Conservation (phyloP, 345 rosid species). For the Eucalyptus marginata region DNA sequence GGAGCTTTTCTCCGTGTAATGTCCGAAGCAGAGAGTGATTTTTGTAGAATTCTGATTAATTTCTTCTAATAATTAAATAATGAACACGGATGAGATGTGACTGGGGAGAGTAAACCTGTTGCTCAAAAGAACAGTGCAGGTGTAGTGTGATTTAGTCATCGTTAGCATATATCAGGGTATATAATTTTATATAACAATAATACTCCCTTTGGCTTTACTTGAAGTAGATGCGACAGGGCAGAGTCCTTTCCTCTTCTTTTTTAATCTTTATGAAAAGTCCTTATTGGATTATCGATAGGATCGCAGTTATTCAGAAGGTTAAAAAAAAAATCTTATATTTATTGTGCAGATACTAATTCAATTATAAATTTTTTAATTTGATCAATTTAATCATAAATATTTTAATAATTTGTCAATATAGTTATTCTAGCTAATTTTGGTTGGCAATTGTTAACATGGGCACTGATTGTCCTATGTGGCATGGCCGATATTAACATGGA, state of each 20-base stretch:
- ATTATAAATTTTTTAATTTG: too few species aligned
- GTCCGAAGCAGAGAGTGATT: not conserved
- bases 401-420: fast-evolving
- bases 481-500: fast-evolving
- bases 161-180: not conserved
- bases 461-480: fast-evolving
- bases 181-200: too few species aligned
- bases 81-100: not conserved
- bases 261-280: not conserved
- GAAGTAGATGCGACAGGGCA: not conserved
- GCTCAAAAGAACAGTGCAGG: not conserved
- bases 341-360: fast-evolving
- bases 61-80: not conserved
- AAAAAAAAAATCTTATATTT: too few species aligned
- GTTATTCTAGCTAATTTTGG: fast-evolving
- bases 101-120: not conserved
- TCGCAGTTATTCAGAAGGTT: fast-evolving
- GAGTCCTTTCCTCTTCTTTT: not conserved
- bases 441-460: fast-evolving
- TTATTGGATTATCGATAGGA: not conserved
- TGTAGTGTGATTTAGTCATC: not conserved
- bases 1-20: not conserved
- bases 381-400: too few species aligned
- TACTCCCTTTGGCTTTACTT: not conserved
- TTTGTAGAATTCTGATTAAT: not conserved